These are phyloP conservation scores for Venturia effusa DNA, from an alignment of 2,329 filamentous ascomycete genomes.

Conservation along the genomic window DNA sequence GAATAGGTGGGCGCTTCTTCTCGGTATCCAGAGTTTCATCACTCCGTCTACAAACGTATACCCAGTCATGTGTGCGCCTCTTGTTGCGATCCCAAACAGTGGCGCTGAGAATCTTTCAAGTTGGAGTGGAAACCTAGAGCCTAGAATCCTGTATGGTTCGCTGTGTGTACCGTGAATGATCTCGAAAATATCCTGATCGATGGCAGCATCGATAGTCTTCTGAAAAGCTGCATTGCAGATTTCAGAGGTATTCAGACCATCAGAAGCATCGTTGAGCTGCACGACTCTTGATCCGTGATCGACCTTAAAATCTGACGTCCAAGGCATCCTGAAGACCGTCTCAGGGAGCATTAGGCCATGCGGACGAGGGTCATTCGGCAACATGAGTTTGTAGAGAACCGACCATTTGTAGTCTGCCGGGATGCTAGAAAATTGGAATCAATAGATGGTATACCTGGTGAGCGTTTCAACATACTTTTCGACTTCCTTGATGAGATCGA, in stretches of 20 bases:
- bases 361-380: constrained; percentile 34
- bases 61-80: constrained; percentile 13
- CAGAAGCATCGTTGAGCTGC: constrained; percentile 10
- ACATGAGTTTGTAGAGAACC: constrained; percentile 36
- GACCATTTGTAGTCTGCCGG: constrained; percentile 33
- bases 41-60: constrained; percentile 10
- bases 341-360: constrained; percentile 41
- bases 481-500: constrained; percentile 7
- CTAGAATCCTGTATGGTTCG: constrained; percentile 33
- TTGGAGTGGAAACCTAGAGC: constrained; percentile 20
- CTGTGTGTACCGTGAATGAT: constrained; percentile 31
- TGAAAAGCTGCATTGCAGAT: constrained; percentile 32
- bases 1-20: constrained; percentile 17
- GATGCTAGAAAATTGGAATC: constrained; percentile 27
- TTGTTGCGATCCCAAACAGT: constrained; percentile 12
- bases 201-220: constrained; percentile 28
- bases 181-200: constrained; percentile 22
- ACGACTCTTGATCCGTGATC: constrained; percentile 20
- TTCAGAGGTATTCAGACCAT: constrained; percentile 15
- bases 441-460: neutral
- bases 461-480: constrained; percentile 1
- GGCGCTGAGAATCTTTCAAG: constrained; percentile 11
- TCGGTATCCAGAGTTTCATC: constrained; percentile 20
- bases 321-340: constrained; percentile 38
- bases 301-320: constrained; percentile 31